Evolutionary conservation across 179 eudicot species (phyloP), one percentile per base, ranked within the genome.

Genomic region (Silene coronaria): DNA sequence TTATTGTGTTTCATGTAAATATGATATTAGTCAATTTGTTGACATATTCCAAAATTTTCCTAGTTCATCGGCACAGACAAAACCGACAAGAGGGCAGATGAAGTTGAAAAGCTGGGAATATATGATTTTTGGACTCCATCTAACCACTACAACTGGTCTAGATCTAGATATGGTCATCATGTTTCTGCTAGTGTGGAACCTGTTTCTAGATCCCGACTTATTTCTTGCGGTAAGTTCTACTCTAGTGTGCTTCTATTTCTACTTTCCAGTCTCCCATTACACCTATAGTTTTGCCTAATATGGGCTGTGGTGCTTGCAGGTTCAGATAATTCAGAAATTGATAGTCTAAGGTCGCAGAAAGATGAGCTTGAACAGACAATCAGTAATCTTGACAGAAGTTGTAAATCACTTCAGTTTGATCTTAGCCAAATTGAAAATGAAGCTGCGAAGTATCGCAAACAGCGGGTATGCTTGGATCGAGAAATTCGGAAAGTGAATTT

Each of bases 101-200:
- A 86, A 84, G 89, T 87, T 63, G 81, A 72, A 69, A 81, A 78
- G 74, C 75, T 88, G 83, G 90, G 91, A 75, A 85, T 95, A 71
- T 74, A 63, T 76, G 96, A 95, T 79, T 79, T 91, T 73, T 95
- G 99, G 97, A 95, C 99, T 75, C 99, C 99, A 12, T 88, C 88
- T 28, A 93, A 86, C 79, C 99, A 95, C 79, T 95, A 91, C 70
- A 80, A 84, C 38, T 95, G 97, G 99, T 83, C 87, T 51, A 80
- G 72, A 80, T 95, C 99, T 57, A 85, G 99, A 85, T 93, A 95
- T 87, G 93, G 97, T 58, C 84, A 85, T 80, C 90, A 93, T 80
- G 86, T 95, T 59, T 95, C 99, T 75, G 97, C 91, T 28, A 79
- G 82, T 80, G 96, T 93, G 36, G 88, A 85, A 45, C 71, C 91